Base-by-base conservation (phyloP, 495 filamentous ascomycete genomes). In the Aspergillus wentii region DNA sequence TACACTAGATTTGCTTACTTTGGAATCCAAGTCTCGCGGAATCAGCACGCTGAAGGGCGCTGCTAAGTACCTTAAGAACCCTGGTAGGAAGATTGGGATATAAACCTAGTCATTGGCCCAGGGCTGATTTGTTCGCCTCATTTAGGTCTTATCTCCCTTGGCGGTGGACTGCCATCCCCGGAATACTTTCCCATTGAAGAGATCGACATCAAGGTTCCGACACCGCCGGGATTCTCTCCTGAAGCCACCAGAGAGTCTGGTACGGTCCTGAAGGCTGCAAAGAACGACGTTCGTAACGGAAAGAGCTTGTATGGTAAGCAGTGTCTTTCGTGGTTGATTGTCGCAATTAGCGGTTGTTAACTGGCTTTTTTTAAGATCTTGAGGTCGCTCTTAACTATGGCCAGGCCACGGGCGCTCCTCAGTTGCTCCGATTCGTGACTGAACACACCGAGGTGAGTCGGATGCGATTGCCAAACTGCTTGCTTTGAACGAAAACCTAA, bases 351-450 rank as follows among this genome's bases (percentile, higher is more conserved):
- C 5, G 16, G 17, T 5, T 20, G 19, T 33, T 54, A 27, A 52
- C 20, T 32, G 14, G 28, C 31, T 13, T 22, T 5, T 17, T 17
- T 38, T 40, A 17, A 72, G 88, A 96, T 58, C 76, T 96, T 34
- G 71, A 80, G 38, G 84, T 90, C 45, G 79, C 84, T 19, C 74
- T 94, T 52, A 96, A 97, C 63, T 98, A 98, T 60, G 85, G 82
- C 4, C 86, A 95, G 59, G 82, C 87, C 11, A 78, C 77, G 10
- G 92, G 92, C 17, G 76, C 88, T 20, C 84, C 90, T 2, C 92
- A 95, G 62, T 56, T 98, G 49, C 68, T 94, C 21, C 75, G 92
- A 23, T 98, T 85, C 56, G 71, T 94, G 27, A 94, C 87, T 0
- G 92, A 97, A 65, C 92, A 98, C 60, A 94, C 88, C 0, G 92